Conservation (phyloP, 2,329 filamentous ascomycete genomes). For the Aspergillus texensis region DNA sequence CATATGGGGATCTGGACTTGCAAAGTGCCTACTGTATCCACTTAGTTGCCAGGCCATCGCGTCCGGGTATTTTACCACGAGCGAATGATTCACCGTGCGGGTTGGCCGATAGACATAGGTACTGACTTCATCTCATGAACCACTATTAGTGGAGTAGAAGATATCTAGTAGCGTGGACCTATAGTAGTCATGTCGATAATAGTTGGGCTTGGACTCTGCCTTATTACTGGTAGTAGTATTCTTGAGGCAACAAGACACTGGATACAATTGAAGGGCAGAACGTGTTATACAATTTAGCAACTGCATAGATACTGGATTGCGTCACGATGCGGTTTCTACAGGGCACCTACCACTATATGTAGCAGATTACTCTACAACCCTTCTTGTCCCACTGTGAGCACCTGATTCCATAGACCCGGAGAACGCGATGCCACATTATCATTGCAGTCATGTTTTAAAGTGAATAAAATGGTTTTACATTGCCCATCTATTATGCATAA, state of each 20-base stretch:
- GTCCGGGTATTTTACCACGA: not conserved
- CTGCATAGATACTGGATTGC: not conserved
- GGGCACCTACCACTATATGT: not conserved
- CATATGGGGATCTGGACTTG: not conserved
- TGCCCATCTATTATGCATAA: slow-evolving; percentile 43
- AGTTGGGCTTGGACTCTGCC: not conserved
- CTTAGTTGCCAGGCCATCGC: not conserved
- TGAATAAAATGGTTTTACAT: slow-evolving; percentile 39
- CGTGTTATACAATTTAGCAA: not conserved
- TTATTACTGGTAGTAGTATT: not conserved
- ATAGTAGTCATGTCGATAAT: not conserved
- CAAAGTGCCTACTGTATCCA: not conserved
- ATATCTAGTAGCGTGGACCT: not conserved
- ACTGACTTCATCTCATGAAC: not conserved
- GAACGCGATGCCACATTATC: not conserved
- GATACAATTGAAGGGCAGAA: not conserved
- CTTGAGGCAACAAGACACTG: not conserved
- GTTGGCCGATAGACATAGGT: not conserved
- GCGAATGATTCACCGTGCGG: not conserved
- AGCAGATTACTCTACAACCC: not conserved
- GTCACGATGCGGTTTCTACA: not conserved
- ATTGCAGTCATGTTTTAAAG: not conserved
- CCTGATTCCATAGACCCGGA: not conserved
- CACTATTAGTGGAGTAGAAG: not conserved
- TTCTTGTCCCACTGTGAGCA: not conserved